Percentiles rank a stretch among this genome's conserved stretches.
These are phyloP conservation scores for Eutrema salsugineum DNA, from an alignment of 441 rosid species.

Conservation along the genomic window DNA sequence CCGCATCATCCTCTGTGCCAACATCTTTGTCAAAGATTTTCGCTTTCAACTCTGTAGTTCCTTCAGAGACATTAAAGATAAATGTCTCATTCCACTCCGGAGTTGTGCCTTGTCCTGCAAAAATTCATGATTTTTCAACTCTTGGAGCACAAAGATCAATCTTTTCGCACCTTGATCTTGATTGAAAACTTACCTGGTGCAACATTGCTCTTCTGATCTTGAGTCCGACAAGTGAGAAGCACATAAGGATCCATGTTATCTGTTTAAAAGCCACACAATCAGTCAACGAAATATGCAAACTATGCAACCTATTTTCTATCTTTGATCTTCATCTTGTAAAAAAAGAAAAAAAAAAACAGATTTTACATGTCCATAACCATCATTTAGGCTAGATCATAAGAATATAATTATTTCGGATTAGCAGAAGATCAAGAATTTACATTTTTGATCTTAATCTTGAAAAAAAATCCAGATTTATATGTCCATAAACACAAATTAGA, in stretches of 20 bases:
- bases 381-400: not conserved
- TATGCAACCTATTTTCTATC: not conserved
- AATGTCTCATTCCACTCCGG: constrained; percentile 87
- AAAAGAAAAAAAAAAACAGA: not conserved
- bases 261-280: constrained; percentile 12
- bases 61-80: constrained; percentile 54
- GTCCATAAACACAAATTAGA: constrained; percentile 1
- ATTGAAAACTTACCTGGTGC: constrained; percentile 49
- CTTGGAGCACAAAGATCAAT: not conserved
- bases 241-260: constrained; percentile 72
- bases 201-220: constrained; percentile 68
- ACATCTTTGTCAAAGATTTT: constrained; percentile 62
- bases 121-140: not conserved
- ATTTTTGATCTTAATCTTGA: not conserved
- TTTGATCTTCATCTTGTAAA: not conserved
- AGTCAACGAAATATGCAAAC: constrained; percentile 4
- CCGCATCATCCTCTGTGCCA: constrained; percentile 47
- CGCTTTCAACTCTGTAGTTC: constrained; percentile 41
- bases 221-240: constrained; percentile 55
- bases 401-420: not conserved
- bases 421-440: not conserved
- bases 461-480: not conserved
- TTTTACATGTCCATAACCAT: constrained; percentile 5
- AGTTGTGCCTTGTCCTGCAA: constrained; percentile 51
- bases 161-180: not conserved